Conservation (phyloP, 192 early-diverging fungal genomes). For the Entomortierella beljakovae region DNA sequence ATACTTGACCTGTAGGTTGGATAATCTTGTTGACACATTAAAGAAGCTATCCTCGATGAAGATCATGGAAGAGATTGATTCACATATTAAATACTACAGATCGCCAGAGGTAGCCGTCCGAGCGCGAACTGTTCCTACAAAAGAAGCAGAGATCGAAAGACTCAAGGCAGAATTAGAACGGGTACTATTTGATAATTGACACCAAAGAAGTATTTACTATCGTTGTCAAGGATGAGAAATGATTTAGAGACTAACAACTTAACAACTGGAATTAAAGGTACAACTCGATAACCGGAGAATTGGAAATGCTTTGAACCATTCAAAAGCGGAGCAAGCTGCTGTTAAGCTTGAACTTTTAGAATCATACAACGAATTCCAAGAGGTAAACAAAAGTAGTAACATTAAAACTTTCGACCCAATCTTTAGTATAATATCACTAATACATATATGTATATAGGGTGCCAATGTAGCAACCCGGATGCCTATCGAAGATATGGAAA, state of each 20-base stretch:
- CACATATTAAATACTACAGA: conserved; percentile 13
- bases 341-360: conserved; percentile 32
- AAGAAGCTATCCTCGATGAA: too few species aligned
- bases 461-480: conserved; percentile 24
- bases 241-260: not conserved
- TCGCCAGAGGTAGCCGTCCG: conserved; percentile 39
- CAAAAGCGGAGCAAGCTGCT: conserved; percentile 32
- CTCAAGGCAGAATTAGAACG: conserved; percentile 41
- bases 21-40: not conserved
- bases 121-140: conserved; percentile 49
- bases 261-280: not conserved
- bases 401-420: too few species aligned
- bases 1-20: conserved; percentile 35
- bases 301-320: conserved; percentile 33
- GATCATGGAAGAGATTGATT: conserved; percentile 14
- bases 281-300: conserved; percentile 42
- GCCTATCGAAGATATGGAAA: conserved; percentile 29
- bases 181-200: too few species aligned
- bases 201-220: too few species aligned
- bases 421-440: not conserved
- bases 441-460: conserved; percentile 6
- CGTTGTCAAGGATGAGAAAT: too few species aligned
- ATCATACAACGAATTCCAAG: conserved; percentile 36
- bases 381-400: too few species aligned
- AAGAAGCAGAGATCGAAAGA: conserved; percentile 47